Percentiles rank a stretch among this genome's conserved stretches.
phyloP scores from a whole-genome alignment of 306 rosid species.

The Cicer pinnatifidum region DNA sequence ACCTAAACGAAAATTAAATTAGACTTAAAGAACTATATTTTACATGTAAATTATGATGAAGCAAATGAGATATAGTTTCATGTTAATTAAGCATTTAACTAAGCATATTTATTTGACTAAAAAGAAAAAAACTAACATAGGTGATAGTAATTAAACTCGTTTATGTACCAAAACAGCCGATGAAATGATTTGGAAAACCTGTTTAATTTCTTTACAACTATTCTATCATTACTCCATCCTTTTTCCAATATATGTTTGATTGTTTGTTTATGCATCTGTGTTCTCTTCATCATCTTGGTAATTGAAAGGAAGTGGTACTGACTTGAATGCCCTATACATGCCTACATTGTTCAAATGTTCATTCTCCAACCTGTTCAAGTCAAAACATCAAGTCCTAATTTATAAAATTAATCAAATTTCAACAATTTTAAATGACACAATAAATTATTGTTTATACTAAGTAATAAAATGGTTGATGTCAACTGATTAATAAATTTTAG shows the following conservation, averaged over 20 bases:
- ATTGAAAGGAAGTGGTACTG: slow-evolving; percentile 76
- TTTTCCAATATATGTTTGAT: background rate
- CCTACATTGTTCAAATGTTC: slow-evolving; percentile 74
- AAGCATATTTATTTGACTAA: too few species aligned
- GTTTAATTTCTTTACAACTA: background rate
- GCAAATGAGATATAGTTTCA: too few species aligned
- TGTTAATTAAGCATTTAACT: too few species aligned
- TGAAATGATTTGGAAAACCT: background rate
- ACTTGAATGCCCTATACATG: slow-evolving; percentile 72
- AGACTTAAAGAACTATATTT: too few species aligned
- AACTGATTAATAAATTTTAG: too few species aligned
- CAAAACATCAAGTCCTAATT: slow-evolving; percentile 18
- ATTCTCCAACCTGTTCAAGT: slow-evolving; percentile 43
- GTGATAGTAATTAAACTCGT: too few species aligned
- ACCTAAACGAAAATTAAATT: too few species aligned
- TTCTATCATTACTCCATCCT: background rate
- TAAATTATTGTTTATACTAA: too few species aligned
- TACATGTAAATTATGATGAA: too few species aligned
- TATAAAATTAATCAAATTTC: background rate
- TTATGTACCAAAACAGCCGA: background rate
- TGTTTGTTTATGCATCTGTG: background rate
- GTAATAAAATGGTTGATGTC: too few species aligned
- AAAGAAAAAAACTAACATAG: too few species aligned
- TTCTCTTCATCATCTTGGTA: slow-evolving; percentile 46
- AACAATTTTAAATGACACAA: background rate